phyloP scores from a whole-genome alignment of 768 basidiomycete species.

The Lenzites betulinus region DNA sequence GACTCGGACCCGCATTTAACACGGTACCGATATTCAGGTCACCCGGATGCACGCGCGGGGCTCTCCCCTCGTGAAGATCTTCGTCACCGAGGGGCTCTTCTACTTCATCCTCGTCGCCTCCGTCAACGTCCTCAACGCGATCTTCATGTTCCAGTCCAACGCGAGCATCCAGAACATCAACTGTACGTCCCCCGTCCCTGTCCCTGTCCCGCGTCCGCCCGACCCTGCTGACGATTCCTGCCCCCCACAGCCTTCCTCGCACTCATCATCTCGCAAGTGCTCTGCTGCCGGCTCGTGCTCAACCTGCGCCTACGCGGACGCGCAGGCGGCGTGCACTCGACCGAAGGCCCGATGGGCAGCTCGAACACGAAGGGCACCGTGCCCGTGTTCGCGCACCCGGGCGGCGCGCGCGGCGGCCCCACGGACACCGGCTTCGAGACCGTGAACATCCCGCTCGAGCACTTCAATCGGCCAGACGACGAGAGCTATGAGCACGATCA shows the following conservation, averaged over 20 bases:
- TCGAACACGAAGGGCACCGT: neutral
- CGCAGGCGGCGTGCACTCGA: neutral
- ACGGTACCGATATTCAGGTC: neutral
- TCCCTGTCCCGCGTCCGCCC: no score
- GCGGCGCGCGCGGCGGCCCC: neutral
- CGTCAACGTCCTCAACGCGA: conserved; percentile 15
- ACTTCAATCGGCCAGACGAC: conserved; percentile 3
- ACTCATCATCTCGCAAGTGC: conserved; percentile 13
- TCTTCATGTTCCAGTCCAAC: conserved; percentile 15
- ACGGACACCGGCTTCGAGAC: neutral
- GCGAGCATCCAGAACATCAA: conserved; percentile 16
- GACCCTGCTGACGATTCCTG: neutral
- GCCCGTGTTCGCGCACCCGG: conserved; percentile 10
- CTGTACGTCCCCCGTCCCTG: neutral
- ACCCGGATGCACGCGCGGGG: neutral
- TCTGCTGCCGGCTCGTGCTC: conserved; percentile 15
- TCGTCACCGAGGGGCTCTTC: conserved; percentile 12
- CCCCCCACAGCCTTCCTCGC: conserved; percentile 2
- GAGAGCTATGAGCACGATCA: conserved; percentile 1
- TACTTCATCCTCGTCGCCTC: conserved; percentile 10
- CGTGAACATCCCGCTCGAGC: conserved; percentile 16
- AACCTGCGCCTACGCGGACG: conserved; percentile 8
- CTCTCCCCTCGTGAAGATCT: conserved; percentile 10
- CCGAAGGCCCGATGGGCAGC: neutral
- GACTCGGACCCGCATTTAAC: neutral